phyloP scores from a whole-genome alignment of 305 asterid genomes.

The Fraxinus platypoda region DNA sequence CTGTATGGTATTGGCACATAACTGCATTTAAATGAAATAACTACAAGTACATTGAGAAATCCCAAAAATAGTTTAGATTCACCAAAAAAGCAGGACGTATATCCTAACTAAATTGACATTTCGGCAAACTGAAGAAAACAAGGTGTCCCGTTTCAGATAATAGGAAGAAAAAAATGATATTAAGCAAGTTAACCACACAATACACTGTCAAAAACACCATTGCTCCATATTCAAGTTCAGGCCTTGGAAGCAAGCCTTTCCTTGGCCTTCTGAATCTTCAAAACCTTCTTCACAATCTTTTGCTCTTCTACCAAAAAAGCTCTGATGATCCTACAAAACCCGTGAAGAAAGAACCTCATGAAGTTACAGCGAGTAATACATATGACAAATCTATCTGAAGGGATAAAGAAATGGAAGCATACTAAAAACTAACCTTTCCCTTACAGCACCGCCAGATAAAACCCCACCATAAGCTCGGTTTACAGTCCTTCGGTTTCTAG shows the following conservation, averaged over 20 bases:
- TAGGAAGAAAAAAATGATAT: slow-evolving; percentile 17
- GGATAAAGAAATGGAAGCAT: neutral
- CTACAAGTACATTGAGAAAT: neutral
- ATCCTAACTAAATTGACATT: slow-evolving; percentile 12
- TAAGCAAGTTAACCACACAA: slow-evolving; percentile 18
- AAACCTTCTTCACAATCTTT: slow-evolving; percentile 51
- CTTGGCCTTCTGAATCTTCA: slow-evolving; percentile 50
- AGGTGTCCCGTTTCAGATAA: slow-evolving; percentile 14
- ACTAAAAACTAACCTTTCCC: slow-evolving; percentile 37
- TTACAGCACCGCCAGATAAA: slow-evolving; percentile 45
- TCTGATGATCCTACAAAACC: slow-evolving; percentile 39
- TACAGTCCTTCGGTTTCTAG: slow-evolving; percentile 55
- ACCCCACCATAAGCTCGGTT: slow-evolving; percentile 62
- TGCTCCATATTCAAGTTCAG: slow-evolving; percentile 17
- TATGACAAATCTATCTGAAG: neutral
- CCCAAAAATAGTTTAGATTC: neutral
- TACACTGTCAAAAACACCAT: slow-evolving; percentile 26
- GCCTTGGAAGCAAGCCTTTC: slow-evolving; percentile 48
- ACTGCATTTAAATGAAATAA: neutral
- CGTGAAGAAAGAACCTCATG: neutral
- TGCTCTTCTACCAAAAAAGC: slow-evolving; percentile 57
- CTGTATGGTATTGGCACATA: neutral
- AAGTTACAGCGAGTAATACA: neutral
- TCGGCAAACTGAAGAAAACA: slow-evolving; percentile 12
- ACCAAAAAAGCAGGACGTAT: neutral